phyloP scores from a whole-genome alignment of 495 filamentous ascomycete species.

The Aspergillus asperescens region DNA sequence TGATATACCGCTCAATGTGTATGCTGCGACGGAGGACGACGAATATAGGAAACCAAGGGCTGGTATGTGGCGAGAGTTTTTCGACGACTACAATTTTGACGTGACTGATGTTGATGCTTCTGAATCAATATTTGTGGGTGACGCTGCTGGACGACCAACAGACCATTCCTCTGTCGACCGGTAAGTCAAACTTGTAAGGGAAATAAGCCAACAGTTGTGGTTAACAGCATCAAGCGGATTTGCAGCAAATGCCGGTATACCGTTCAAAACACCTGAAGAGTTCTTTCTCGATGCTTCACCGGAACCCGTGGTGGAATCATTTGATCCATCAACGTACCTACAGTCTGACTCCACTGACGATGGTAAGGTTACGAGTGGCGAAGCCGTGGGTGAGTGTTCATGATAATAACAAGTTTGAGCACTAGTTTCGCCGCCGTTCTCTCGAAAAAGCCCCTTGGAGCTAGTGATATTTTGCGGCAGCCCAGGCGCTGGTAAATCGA shows the following conservation, averaged over 20 bases:
- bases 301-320: conserved; percentile 57
- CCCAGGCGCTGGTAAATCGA: conserved; percentile 85
- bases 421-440: conserved; percentile 40
- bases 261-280: conserved; percentile 84
- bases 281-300: conserved; percentile 69
- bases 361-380: conserved; percentile 22
- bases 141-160: conserved; percentile 65
- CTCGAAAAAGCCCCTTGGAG: conserved; percentile 61
- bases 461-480: conserved; percentile 82
- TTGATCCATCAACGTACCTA: conserved; percentile 58
- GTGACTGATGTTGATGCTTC: conserved; percentile 58
- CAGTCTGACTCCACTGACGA: conserved; percentile 30
- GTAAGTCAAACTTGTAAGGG: conserved; percentile 28
- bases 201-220: neutral
- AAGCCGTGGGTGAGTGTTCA: neutral
- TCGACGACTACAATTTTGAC: conserved; percentile 66
- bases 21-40: conserved; percentile 79
- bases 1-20: conserved; percentile 71
- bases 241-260: conserved; percentile 72
- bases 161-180: conserved; percentile 80
- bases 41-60: conserved; percentile 77
- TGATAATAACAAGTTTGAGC: neutral
- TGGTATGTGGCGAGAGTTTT: conserved; percentile 86
- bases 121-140: conserved; percentile 79
- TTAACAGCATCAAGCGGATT: conserved; percentile 48